Evolutionary conservation across 768 basidiomycete genomes (phyloP).

Genomic region (Lactifluus pinguis): DNA sequence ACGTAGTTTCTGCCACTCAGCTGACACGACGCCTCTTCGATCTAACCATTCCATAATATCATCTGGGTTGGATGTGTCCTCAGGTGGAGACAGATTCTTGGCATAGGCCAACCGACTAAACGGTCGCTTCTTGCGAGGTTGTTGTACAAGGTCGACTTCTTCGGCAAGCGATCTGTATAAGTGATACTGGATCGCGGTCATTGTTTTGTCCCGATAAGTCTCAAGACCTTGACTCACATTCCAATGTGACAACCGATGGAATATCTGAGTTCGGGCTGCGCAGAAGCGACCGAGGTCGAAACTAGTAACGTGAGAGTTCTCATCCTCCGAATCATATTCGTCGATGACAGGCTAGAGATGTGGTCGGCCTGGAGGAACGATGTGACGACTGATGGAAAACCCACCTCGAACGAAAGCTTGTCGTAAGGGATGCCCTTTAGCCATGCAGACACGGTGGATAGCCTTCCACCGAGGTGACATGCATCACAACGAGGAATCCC

Average conservation of each 20-base stretch:
- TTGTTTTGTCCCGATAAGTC: not conserved
- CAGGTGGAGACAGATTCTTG: slow-evolving; percentile 49
- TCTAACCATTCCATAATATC: slow-evolving; percentile 79
- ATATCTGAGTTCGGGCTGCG: slow-evolving; percentile 55
- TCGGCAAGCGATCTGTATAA: slow-evolving; percentile 50
- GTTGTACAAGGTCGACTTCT: slow-evolving; percentile 50
- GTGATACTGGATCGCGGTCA: slow-evolving; percentile 37
- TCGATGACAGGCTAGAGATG: slow-evolving; percentile 7
- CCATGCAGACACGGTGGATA: slow-evolving; percentile 54
- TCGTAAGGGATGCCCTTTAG: slow-evolving; percentile 67
- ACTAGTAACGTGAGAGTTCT: slow-evolving; percentile 11
- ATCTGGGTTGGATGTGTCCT: slow-evolving; percentile 65
- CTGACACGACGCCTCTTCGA: slow-evolving; percentile 52
- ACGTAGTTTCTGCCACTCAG: slow-evolving; percentile 63
- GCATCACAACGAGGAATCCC: slow-evolving; percentile 67
- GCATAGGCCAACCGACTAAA: slow-evolving; percentile 52
- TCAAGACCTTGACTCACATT: slow-evolving; percentile 42
- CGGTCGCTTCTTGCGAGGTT: slow-evolving; percentile 28
- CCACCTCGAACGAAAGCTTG: slow-evolving; percentile 55
- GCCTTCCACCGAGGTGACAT: slow-evolving; percentile 64
- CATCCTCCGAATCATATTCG: slow-evolving; percentile 19
- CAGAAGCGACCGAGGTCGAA: slow-evolving; percentile 77
- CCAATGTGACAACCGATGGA: slow-evolving; percentile 73
- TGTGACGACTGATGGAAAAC: slow-evolving; percentile 4
- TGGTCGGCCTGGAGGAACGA: not conserved